Evolutionary conservation across 1,284 basidiomycete genomes (phyloP), one percentile per base, ranked within the genome.

Genomic region (Mycosarcoma mackinlayi): DNA sequence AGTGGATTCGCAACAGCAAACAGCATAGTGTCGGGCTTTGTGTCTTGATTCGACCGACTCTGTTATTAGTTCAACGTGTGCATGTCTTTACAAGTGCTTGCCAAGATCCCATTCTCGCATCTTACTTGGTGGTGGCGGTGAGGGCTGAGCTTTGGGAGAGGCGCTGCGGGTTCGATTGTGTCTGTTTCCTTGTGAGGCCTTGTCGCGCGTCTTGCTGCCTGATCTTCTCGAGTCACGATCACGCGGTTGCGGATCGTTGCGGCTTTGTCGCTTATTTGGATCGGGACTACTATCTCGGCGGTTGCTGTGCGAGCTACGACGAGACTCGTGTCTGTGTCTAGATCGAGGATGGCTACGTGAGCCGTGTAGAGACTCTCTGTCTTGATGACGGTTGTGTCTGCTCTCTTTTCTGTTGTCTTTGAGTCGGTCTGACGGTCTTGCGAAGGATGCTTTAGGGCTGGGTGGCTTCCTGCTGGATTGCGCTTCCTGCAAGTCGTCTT

Each of bases 41-140:
- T n/a, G n/a, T n/a, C n/a, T n/a, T n/a, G n/a, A n/a, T n/a, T n/a
- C n/a, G n/a, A n/a, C n/a, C n/a, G n/a, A n/a, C n/a, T n/a, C n/a
- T n/a, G n/a, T n/a, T n/a, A n/a, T n/a, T n/a, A n/a, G n/a, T n/a
- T n/a, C n/a, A n/a, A n/a, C n/a, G n/a, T n/a, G n/a, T n/a, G n/a
- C n/a, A n/a, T n/a, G n/a, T n/a, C n/a, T n/a, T n/a, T n/a, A n/a
- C 59, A 38, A 60, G 44, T 19, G 45, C 25, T 72, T 72, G 27
- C 63, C 69, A 11, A 49, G 44, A 25, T 68, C 70, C 70, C 64
- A 68, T 18, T 73, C 60, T 28, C 64, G 52, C 3, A 62, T 50
- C 19, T 58, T 60, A 27, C 27, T 41, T 14, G 59, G 33, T 9
- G 53, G 8, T 10, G 37, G 45, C 8, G 59, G 33, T 9, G 53